phyloP scores from a whole-genome alignment of 2,329 filamentous ascomycete genomes.

The Cercospora citrullina region DNA sequence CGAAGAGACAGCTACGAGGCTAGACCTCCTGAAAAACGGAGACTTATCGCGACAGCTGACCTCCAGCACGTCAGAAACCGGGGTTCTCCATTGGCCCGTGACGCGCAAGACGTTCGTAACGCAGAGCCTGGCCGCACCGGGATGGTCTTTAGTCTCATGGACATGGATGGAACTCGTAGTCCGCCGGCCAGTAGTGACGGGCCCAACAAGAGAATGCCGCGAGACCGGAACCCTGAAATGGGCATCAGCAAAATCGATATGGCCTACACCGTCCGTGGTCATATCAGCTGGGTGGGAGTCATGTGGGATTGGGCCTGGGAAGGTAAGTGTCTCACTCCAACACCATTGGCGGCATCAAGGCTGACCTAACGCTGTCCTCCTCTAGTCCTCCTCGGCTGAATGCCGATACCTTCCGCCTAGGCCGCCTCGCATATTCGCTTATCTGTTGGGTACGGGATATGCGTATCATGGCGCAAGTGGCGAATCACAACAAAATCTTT shows the following conservation, averaged over 20 bases:
- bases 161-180: slow-evolving; percentile 19
- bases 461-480: neutral
- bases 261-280: slow-evolving; percentile 65
- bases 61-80: slow-evolving; percentile 33
- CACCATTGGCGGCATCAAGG: neutral
- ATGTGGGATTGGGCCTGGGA: slow-evolving; percentile 75
- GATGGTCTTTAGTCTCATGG: slow-evolving; percentile 37
- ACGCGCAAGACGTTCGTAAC: slow-evolving; percentile 20
- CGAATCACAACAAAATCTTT: neutral
- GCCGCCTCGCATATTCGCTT: neutral
- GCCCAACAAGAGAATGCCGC: slow-evolving; percentile 1
- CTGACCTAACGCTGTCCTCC: slow-evolving; percentile 3
- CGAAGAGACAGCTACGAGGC: slow-evolving; percentile 58
- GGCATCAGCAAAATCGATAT: slow-evolving; percentile 30
- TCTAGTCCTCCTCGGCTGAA: slow-evolving; percentile 14
- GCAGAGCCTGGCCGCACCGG: slow-evolving; percentile 36
- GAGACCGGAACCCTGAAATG: slow-evolving; percentile 8
- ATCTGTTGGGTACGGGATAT: neutral
- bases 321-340: slow-evolving; percentile 50
- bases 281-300: slow-evolving; percentile 68
- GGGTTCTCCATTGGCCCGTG: slow-evolving; percentile 26
- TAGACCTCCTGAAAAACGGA: slow-evolving; percentile 36
- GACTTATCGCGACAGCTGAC: slow-evolving; percentile 41
- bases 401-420: neutral
- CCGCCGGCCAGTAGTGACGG: slow-evolving; percentile 11